These are phyloP conservation scores for Anisodus tanguticus DNA, from an alignment of 257 asterid species.

Conservation along the genomic window DNA sequence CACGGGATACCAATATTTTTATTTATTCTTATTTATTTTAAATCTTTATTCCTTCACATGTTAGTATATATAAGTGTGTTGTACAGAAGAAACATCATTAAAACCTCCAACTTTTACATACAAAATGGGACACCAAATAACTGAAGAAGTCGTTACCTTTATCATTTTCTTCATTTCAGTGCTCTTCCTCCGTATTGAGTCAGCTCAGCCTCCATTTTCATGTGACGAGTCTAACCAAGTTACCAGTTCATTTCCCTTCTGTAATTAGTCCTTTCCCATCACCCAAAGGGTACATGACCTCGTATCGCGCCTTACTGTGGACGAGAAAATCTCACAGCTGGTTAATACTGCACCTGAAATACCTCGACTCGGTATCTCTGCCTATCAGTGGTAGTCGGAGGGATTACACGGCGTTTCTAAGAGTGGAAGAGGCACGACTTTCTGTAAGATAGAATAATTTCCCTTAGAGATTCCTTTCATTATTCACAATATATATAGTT, in stretches of 20 bases:
- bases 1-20: too few species aligned
- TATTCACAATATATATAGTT: too few species aligned
- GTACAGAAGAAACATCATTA: neutral
- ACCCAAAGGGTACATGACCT: slow-evolving; percentile 52
- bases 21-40: too few species aligned
- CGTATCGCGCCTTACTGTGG: slow-evolving; percentile 55
- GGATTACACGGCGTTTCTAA: slow-evolving; percentile 70
- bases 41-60: too few species aligned
- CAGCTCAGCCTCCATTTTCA: slow-evolving; percentile 53
- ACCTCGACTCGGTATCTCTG: slow-evolving; percentile 67
- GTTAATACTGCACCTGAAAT: slow-evolving; percentile 60
- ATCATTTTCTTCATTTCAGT: neutral
- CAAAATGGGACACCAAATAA: neutral
- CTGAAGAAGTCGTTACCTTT: neutral
- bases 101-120: neutral
- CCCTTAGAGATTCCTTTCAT: too few species aligned
- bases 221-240: slow-evolving; percentile 56
- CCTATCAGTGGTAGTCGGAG: slow-evolving; percentile 85
- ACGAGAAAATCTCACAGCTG: slow-evolving; percentile 66
- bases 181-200: slow-evolving; percentile 15
- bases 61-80: neutral
- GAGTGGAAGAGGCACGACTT: slow-evolving; percentile 56
- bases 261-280: slow-evolving; percentile 46
- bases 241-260: slow-evolving; percentile 55
- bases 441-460: neutral